phyloP scores from a whole-genome alignment of 257 asterid species.

The Capsicum chinense region DNA sequence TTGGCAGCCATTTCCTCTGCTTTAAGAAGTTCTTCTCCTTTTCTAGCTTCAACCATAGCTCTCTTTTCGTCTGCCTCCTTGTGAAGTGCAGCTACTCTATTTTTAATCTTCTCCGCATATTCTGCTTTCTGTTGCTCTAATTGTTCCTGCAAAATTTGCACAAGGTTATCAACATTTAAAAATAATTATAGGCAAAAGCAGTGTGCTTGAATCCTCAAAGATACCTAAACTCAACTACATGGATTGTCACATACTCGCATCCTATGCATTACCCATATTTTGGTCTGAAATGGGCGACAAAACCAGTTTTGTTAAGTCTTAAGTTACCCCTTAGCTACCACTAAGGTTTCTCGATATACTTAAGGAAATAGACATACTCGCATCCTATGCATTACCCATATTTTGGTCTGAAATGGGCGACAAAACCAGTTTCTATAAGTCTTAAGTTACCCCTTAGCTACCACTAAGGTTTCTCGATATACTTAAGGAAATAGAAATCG shows the following conservation, averaged over 20 bases:
- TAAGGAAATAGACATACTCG: not conserved
- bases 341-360: not conserved
- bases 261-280: not conserved
- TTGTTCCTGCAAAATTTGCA: slow-evolving; percentile 52
- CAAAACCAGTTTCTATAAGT: not conserved
- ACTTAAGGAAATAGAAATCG: not conserved
- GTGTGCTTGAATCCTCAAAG: not conserved
- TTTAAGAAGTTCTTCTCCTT: slow-evolving; percentile 68
- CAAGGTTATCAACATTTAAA: not conserved
- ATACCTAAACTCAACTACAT: not conserved
- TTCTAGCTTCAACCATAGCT: slow-evolving; percentile 63
- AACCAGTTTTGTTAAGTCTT: not conserved
- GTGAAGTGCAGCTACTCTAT: slow-evolving; percentile 71
- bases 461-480: not conserved
- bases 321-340: not conserved
- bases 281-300: not conserved
- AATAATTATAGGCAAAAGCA: not conserved
- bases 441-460: not conserved
- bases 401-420: not conserved
- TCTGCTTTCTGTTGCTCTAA: slow-evolving; percentile 72
- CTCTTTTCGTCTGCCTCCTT: slow-evolving; percentile 79
- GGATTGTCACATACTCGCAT: not conserved
- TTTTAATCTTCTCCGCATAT: slow-evolving; percentile 62
- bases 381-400: not conserved
- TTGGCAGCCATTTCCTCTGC: slow-evolving; percentile 74